Base-by-base conservation (phyloP, 140 eudicot species). In the Cichorium intybus region DNA sequence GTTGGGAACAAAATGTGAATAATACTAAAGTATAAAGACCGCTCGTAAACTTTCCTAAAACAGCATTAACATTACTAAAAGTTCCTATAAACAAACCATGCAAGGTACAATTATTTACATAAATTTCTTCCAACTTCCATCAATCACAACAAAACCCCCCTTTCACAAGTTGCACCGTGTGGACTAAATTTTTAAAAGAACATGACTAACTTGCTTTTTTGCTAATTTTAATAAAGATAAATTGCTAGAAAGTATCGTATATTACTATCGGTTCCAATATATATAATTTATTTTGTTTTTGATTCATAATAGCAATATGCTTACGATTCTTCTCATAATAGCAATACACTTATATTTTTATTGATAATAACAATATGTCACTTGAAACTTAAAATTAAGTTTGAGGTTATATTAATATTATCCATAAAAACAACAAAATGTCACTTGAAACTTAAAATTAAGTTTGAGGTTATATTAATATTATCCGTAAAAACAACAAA, bases 1-100 rank as follows among this genome's bases (percentile, higher is more conserved):
- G 41, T 21, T 61, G 22, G 56, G 27, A 15, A 27, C 52, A 21
- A 62, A 62, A 62, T 10, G 62, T 56, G 62, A 70, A 70, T 9
- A 49, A 24, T 8, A 60, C 27, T 14, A 49, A 48, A 48, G 43
- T 7, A 61, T 53, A 63, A 24, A 52, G 41, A 47, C 68, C 60
- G 50, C 35, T 29, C 35, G 41, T 50, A 62, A 43, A 28, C 43
- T 70, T n/a, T 48, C 2, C 18, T 14, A 43, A 39, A 43, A 14
- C 8, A 43, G 1, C 49, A 43, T 14, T 14, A 43, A 43, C 6
- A 14, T 70, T 70, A 4, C 18, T 11, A 26, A 49, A 63, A 20
- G 35, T 53, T 62, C 50, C 28, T 10, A 3, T 39, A n/a, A n/a
- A n/a, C n/a, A n/a, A 37, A 3, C 1, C 4, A 2, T 31, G 35